Conservation (phyloP, 1,139 yeast genomes). For the Trichomonascaceae sp. region DNA sequence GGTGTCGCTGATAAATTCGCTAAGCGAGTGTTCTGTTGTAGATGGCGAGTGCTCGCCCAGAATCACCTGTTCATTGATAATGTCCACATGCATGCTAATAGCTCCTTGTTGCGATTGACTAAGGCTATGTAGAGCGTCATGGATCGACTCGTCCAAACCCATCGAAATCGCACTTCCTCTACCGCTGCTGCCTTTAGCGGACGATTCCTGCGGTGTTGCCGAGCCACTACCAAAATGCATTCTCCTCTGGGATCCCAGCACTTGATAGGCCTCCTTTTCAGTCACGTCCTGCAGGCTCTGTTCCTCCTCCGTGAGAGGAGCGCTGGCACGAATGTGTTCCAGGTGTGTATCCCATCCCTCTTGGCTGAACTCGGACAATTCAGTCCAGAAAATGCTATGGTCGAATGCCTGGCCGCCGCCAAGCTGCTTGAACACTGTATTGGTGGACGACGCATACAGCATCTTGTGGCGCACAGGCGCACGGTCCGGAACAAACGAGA, state of each 20-base stretch:
- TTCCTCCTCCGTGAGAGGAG: slow-evolving; percentile 54
- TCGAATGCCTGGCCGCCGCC: slow-evolving; percentile 53
- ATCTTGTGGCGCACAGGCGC: slow-evolving; percentile 78
- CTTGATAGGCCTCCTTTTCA: slow-evolving; percentile 21
- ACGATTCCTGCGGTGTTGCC: slow-evolving; percentile 8
- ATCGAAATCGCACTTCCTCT: slow-evolving; percentile 13
- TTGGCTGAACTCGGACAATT: slow-evolving; percentile 43
- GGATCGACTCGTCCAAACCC: slow-evolving; percentile 13
- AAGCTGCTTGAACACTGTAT: slow-evolving; percentile 56
- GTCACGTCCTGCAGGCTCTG: slow-evolving; percentile 30
- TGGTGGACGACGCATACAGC: slow-evolving; percentile 88
- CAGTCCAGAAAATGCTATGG: slow-evolving; percentile 45
- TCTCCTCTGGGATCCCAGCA: slow-evolving; percentile 18
- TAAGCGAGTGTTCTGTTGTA: slow-evolving; percentile 13
- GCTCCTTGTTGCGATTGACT: slow-evolving; percentile 7
- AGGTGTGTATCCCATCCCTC: slow-evolving; percentile 34
- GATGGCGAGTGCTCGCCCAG: slow-evolving; percentile 11
- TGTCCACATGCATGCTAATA: slow-evolving; percentile 21
- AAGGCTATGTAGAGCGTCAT: slow-evolving; percentile 9
- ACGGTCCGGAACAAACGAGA: slow-evolving; percentile 76
- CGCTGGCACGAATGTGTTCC: slow-evolving; percentile 26
- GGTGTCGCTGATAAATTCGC: slow-evolving; percentile 25
- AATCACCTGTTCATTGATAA: slow-evolving; percentile 25
- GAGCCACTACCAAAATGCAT: slow-evolving; percentile 7
- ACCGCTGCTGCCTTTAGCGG: slow-evolving; percentile 9